Evolutionary conservation across 208 protist species (phyloP).

Genomic region (Leishmania arabica): DNA sequence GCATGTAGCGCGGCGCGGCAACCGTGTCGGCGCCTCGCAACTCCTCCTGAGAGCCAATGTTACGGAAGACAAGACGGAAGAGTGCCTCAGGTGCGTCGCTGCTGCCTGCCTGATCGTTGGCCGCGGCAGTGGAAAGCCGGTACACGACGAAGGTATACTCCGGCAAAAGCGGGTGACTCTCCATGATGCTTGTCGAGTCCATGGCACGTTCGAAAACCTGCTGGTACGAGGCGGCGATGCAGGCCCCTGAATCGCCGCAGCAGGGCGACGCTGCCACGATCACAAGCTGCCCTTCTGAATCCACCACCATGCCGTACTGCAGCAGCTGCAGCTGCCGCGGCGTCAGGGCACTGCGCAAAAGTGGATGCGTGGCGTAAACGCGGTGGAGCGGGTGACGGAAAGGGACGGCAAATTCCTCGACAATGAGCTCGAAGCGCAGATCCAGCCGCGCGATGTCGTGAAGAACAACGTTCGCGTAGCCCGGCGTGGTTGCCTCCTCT

Average conservation of each 20-base stretch:
- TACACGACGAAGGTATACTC: conserved; percentile 87
- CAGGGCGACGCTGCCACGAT: conserved; percentile 52
- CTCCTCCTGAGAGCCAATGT: conserved; percentile 35
- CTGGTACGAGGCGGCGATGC: conserved; percentile 60
- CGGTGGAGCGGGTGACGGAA: conserved; percentile 60
- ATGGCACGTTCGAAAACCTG: conserved; percentile 38
- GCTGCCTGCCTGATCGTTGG: conserved; percentile 6
- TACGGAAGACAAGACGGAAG: conserved; percentile 86
- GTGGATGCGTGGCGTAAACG: conserved; percentile 54
- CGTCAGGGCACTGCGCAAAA: conserved; percentile 59
- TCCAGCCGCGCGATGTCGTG: conserved; percentile 54
- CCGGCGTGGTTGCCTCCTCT: neutral
- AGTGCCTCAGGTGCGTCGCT: conserved; percentile 36
- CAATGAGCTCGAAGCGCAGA: conserved; percentile 70
- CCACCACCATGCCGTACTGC: conserved; percentile 79
- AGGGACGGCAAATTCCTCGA: conserved; percentile 47
- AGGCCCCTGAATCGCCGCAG: conserved; percentile 53
- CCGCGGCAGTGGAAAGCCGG: conserved; percentile 36
- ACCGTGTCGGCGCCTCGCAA: neutral
- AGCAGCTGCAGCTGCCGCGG: conserved; percentile 85
- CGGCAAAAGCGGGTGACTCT: conserved; percentile 62
- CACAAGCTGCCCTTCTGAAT: conserved; percentile 66
- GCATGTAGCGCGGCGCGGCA: conserved; percentile 63
- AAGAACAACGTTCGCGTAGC: conserved; percentile 31
- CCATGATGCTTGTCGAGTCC: conserved; percentile 31